Conservation (phyloP, 2,329 filamentous ascomycete genomes). For the Fusarium burgessii region DNA sequence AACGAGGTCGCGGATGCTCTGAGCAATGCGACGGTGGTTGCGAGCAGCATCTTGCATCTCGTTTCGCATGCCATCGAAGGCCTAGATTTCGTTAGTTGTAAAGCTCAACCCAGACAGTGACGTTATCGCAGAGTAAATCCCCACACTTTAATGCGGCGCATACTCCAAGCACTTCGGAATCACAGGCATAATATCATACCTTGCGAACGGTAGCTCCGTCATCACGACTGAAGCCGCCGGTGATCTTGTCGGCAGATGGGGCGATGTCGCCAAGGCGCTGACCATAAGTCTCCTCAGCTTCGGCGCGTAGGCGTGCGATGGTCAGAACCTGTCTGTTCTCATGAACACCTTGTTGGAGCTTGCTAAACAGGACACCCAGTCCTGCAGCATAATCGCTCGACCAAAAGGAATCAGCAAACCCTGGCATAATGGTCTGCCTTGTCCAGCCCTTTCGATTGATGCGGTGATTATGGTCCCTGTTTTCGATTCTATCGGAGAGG, state of each 20-base stretch:
- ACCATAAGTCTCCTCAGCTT: slow-evolving; percentile 92
- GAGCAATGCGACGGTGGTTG: slow-evolving; percentile 94
- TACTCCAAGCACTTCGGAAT: background rate
- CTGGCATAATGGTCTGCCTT: slow-evolving; percentile 72
- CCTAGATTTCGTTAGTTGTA: slow-evolving; percentile 62
- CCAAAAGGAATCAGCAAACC: slow-evolving; percentile 98
- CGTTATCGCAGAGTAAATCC: slow-evolving; percentile 11
- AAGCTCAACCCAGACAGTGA: slow-evolving; percentile 2
- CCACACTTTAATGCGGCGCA: slow-evolving; percentile 5
- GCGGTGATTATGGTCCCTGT: slow-evolving; percentile 19
- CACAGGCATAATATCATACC: slow-evolving; percentile 61
- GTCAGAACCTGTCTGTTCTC: slow-evolving; percentile 96
- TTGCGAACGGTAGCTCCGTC: slow-evolving; percentile 97
- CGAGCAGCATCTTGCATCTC: slow-evolving; percentile 93
- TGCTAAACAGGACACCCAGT: slow-evolving; percentile 92
- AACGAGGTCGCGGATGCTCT: slow-evolving; percentile 95
- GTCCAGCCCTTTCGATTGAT: slow-evolving; percentile 41
- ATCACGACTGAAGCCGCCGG: slow-evolving; percentile 87
- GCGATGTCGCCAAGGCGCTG: slow-evolving; percentile 84
- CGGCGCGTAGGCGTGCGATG: slow-evolving; percentile 92
- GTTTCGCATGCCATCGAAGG: slow-evolving; percentile 90
- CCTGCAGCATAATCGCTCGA: slow-evolving; percentile 96
- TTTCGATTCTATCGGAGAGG: slow-evolving; percentile 16
- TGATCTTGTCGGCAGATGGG: slow-evolving; percentile 82
- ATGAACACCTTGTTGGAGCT: slow-evolving; percentile 94